Percentiles rank a stretch among this genome's conserved stretches.
Conservation (phyloP, 495 filamentous ascomycete genomes). For the Xylaria scruposa region DNA sequence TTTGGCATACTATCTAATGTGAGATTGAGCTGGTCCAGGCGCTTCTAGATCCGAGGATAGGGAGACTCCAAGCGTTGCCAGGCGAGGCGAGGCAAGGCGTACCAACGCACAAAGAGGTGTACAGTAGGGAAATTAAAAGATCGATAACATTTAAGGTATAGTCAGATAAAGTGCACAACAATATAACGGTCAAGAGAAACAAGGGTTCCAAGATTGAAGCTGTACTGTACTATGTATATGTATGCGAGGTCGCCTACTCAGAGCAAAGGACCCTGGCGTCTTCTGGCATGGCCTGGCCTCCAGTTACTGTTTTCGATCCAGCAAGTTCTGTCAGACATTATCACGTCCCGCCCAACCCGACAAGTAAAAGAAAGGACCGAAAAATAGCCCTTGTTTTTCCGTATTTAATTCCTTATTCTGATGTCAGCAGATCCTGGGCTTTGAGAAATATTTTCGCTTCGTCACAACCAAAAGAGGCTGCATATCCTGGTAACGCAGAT, state of each 20-base stretch:
- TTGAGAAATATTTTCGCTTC: not conserved
- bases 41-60: conserved; percentile 11
- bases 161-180: conserved; percentile 3
- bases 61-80: not conserved
- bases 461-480: not conserved
- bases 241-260: not conserved
- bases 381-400: conserved; percentile 2
- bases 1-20: not conserved
- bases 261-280: not conserved
- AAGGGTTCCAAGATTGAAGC: not conserved
- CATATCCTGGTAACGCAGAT: not conserved
- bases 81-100: not conserved
- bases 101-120: not conserved
- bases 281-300: not conserved
- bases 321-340: not conserved
- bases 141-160: not conserved
- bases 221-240: not conserved
- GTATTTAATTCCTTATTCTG: not conserved
- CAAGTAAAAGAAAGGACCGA: not conserved
- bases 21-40: not conserved
- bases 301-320: not conserved
- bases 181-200: conserved; percentile 1
- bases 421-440: not conserved
- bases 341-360: not conserved
- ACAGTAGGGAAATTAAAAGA: not conserved